These are phyloP conservation scores for Babesia ovis DNA, from an alignment of 169 alveolate species.

Conservation along the genomic window DNA sequence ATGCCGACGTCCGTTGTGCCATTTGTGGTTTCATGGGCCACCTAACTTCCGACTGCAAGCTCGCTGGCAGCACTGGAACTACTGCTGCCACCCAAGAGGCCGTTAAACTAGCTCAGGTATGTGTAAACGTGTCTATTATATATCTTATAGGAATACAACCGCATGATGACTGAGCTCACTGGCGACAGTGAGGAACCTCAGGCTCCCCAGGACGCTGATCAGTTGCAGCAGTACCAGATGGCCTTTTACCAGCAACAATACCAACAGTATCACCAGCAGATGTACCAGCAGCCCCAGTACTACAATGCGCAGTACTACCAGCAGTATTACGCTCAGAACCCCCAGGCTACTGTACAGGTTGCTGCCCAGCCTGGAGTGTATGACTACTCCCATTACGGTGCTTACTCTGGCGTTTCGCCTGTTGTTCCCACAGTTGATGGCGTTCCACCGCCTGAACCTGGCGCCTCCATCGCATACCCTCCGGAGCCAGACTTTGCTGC, in stretches of 20 bases:
- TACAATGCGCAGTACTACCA: conserved; percentile 55
- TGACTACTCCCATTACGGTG: conserved; percentile 26
- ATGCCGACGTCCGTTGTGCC: conserved; percentile 74
- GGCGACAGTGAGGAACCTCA: conserved; percentile 3
- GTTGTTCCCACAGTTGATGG: background rate
- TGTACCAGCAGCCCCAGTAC: conserved; percentile 38
- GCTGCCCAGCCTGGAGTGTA: background rate
- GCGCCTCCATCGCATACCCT: background rate
- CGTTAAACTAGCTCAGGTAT: conserved; percentile 32
- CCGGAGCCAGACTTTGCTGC: background rate
- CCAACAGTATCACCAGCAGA: conserved; percentile 56
- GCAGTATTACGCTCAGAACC: conserved; percentile 46
- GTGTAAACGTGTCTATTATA: background rate
- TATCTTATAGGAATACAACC: conserved; percentile 44
- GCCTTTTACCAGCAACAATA: conserved; percentile 69
- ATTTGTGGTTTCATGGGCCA: conserved; percentile 91
- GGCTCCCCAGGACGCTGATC: conserved; percentile 35
- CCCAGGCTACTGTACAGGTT: background rate
- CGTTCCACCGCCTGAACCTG: no score
- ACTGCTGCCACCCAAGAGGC: conserved; percentile 43
- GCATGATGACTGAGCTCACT: conserved; percentile 54
- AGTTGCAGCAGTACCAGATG: conserved; percentile 63
- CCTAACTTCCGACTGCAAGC: conserved; percentile 87
- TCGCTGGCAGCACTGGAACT: conserved; percentile 61
- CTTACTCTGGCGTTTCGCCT: background rate